Evolutionary conservation across 2,329 filamentous ascomycete species (phyloP).

Genomic region (Zymoseptoria tritici): DNA sequence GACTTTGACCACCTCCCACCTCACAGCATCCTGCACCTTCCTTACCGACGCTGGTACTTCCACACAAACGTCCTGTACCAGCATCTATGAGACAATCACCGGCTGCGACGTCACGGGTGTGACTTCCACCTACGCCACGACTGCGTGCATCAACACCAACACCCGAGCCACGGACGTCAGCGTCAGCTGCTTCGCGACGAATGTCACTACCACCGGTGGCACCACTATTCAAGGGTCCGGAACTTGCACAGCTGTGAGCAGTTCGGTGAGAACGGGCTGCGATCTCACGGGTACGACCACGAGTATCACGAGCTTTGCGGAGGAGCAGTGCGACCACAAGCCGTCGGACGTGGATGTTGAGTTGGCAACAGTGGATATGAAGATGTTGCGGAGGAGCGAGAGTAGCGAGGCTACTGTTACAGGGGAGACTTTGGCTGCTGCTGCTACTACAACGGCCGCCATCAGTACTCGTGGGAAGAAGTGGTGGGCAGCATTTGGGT

Average conservation of each 20-base stretch:
- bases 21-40: background rate
- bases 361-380: background rate
- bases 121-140: constrained; percentile 6
- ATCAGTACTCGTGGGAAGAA: background rate
- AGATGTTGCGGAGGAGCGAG: background rate
- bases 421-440: background rate
- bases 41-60: constrained; percentile 1
- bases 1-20: constrained; percentile 2
- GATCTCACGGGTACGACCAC: constrained; percentile 10
- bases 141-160: constrained; percentile 3
- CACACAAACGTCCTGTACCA: constrained; percentile 3
- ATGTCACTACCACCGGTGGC: background rate
- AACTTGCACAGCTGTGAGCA: constrained; percentile 8
- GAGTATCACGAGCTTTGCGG: constrained; percentile 1
- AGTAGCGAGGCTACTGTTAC: background rate
- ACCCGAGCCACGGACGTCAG: constrained; percentile 8
- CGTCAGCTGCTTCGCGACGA: constrained; percentile 5
- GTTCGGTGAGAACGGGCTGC: constrained; percentile 8
- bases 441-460: background rate
- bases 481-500: background rate
- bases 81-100: constrained; percentile 2
- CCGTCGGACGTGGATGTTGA: background rate
- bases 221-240: constrained; percentile 1
- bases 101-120: constrained; percentile 9
- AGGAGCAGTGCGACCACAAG: background rate